Base-by-base conservation (phyloP, 176 grass and related monocot genomes). In the Triticum dicoccoides region DNA sequence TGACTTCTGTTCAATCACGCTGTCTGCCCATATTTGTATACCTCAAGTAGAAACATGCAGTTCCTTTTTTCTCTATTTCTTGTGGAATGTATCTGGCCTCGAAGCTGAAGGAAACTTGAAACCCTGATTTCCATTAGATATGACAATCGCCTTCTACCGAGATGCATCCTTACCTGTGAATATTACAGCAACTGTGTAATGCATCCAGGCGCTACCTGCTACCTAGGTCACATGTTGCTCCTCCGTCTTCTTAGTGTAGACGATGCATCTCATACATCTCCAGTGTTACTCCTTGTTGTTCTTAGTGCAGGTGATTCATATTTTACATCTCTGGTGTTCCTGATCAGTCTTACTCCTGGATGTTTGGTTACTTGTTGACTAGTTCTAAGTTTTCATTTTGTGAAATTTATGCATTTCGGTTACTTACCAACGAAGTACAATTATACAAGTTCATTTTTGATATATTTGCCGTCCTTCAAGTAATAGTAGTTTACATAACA, bases 61-160 rank as follows among this genome's bases (percentile, higher is more conserved):
- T 33, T 83, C 15, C 21, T 39, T 65, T 73, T 27, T n/a, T 6
- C 27, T 68, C 49, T 61, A 37, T 11, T 27, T 81, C 66, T 37
- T 6, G 35, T 17, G 11, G 25, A 82, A 20, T 17, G 38, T 63
- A 5, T 83, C 2, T 74, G 14, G 0, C 5, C 25, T 65, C 32
- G 21, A 79, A 83, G 38, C 76, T 61, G 15, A 45, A 76, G 29
- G 15, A 17, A 83, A 74, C 29, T 80, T 61, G 56, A 56, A 41
- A 9, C 45, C 9, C 18, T 59, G 23, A 87, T 14, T 79, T 73
- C 20, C 38, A 39, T 90, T 54, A 33, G 82, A 79, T 3, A 87
- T 23, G 10, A 59, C 10, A 58, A 59, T 44, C 4, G 8, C 33
- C 0, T 32, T 29, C 76, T 59, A 1, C 45, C 76, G 15, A 66